Evolutionary conservation across 2,329 filamentous ascomycete genomes (phyloP).

Genomic region (Dactylellina haptotyla): DNA sequence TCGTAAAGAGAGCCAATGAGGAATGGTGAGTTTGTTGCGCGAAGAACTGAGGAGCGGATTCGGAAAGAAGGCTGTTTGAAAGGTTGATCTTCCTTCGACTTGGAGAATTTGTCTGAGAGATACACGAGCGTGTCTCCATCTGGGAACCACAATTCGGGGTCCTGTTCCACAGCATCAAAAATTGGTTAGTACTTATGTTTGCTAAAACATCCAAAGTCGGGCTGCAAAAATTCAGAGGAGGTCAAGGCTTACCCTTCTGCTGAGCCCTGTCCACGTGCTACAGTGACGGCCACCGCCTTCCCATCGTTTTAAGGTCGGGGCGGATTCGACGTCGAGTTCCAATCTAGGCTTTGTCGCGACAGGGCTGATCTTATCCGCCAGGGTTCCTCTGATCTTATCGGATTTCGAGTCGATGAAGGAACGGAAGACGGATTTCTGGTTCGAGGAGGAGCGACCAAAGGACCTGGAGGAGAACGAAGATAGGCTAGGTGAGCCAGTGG

Average conservation of each 20-base stretch:
- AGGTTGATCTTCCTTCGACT: constrained; percentile 59
- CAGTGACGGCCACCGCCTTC: constrained; percentile 56
- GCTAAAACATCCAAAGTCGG: neutral
- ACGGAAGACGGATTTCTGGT: constrained; percentile 55
- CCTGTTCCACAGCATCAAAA: constrained; percentile 60
- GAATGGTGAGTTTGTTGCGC: constrained; percentile 68
- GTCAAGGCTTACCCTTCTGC: constrained; percentile 26
- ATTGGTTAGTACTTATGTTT: constrained; percentile 10
- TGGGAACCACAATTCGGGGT: constrained; percentile 71
- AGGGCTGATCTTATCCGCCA: constrained; percentile 53
- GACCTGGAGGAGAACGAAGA: constrained; percentile 52
- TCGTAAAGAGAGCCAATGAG: constrained; percentile 66
- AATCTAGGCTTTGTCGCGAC: constrained; percentile 46
- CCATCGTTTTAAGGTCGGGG: constrained; percentile 56
- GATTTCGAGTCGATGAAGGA: constrained; percentile 57
- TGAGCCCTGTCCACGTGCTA: constrained; percentile 55
- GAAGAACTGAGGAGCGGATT: constrained; percentile 70
- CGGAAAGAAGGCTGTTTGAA: constrained; percentile 67
- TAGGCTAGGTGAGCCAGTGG: constrained; percentile 55
- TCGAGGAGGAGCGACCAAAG: constrained; percentile 48
- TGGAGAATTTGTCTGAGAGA: constrained; percentile 63
- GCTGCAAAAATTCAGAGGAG: neutral
- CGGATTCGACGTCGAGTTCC: constrained; percentile 45
- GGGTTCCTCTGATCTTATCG: constrained; percentile 56
- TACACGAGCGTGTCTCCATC: constrained; percentile 71